Percentiles rank a stretch among this genome's conserved stretches.
Evolutionary conservation across 1,284 basidiomycete genomes (phyloP).

Genomic region (Papiliotrema laurentii): DNA sequence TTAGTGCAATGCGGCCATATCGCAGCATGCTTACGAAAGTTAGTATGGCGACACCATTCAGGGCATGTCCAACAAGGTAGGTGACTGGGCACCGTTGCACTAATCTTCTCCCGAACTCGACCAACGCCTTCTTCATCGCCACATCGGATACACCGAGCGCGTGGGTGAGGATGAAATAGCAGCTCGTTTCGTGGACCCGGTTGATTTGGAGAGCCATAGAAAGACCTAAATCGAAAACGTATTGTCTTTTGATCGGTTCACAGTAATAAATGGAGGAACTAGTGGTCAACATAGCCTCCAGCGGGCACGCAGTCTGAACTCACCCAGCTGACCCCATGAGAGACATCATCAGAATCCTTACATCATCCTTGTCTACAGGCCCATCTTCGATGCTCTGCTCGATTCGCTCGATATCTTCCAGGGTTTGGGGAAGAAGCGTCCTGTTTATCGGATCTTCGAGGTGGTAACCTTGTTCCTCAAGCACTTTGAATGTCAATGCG

Average conservation of each 20-base stretch:
- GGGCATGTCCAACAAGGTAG: slow-evolving; percentile 12
- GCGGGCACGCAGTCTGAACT: background rate
- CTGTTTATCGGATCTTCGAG: slow-evolving; percentile 9
- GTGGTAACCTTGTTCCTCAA: slow-evolving; percentile 23
- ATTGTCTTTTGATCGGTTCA: slow-evolving; percentile 7
- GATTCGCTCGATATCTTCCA: slow-evolving; percentile 15
- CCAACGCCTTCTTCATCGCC: slow-evolving; percentile 6
- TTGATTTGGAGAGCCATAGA: slow-evolving; percentile 15
- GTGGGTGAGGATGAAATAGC: slow-evolving; percentile 19
- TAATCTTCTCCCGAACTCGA: slow-evolving; percentile 5
- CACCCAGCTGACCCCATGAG: slow-evolving; percentile 27
- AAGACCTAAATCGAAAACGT: slow-evolving; percentile 19
- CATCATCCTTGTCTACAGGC: slow-evolving; percentile 9
- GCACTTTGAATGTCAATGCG: slow-evolving; percentile 8
- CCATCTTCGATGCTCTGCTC: slow-evolving; percentile 1
- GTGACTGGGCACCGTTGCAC: slow-evolving; percentile 8
- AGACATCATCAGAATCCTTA: slow-evolving; percentile 17
- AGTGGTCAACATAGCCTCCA: background rate
- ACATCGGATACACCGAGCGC: slow-evolving; percentile 14
- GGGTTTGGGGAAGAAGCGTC: slow-evolving; percentile 9
- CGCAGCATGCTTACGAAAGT: slow-evolving; percentile 3
- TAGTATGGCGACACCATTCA: slow-evolving; percentile 16
- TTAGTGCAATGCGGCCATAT: background rate
- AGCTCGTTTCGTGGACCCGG: slow-evolving; percentile 14
- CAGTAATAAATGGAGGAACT: slow-evolving; percentile 24